Conservation (phyloP, 768 basidiomycete genomes). For the Lactarius hengduanensis region DNA sequence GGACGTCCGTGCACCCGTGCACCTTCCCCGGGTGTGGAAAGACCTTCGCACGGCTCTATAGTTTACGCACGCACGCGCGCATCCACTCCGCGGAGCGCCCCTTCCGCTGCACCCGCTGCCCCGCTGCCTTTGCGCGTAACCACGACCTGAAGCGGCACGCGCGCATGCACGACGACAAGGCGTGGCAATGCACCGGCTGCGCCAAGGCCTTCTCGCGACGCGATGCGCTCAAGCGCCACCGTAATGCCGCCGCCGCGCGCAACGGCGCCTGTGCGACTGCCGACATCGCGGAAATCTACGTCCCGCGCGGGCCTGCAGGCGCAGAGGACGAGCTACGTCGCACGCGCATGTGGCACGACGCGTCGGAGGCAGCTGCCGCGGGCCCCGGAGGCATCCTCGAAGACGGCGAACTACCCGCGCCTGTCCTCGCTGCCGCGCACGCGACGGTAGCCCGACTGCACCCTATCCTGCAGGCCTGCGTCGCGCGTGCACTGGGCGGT, state of each 20-base stretch:
- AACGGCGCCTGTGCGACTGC: constrained; percentile 55
- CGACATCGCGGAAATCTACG: constrained; percentile 54
- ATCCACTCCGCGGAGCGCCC: constrained; percentile 64
- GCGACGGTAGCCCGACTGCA: constrained; percentile 24
- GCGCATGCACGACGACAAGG: constrained; percentile 67
- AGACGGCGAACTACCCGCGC: constrained; percentile 28
- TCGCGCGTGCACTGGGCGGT: constrained; percentile 17
- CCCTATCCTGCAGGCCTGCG: constrained; percentile 24
- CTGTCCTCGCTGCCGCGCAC: constrained; percentile 26
- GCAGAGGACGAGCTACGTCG: constrained; percentile 49
- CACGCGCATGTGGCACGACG: constrained; percentile 65
- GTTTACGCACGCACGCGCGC: constrained; percentile 69
- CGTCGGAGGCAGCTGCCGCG: constrained; percentile 42
- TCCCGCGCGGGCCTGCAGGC: constrained; percentile 43
- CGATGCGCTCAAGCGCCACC: constrained; percentile 78
- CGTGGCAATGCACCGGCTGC: constrained; percentile 73
- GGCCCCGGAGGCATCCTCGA: constrained; percentile 14
- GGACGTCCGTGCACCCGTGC: constrained; percentile 80
- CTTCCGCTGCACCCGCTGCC: constrained; percentile 60
- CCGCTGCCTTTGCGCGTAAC: constrained; percentile 74
- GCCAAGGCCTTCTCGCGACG: constrained; percentile 72
- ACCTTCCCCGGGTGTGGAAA: constrained; percentile 62
- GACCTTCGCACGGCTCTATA: constrained; percentile 66
- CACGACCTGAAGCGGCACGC: constrained; percentile 80
- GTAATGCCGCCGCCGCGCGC: constrained; percentile 52